phyloP scores from a whole-genome alignment of 2,329 filamentous ascomycete species.

The Hypocrella siamensis region DNA sequence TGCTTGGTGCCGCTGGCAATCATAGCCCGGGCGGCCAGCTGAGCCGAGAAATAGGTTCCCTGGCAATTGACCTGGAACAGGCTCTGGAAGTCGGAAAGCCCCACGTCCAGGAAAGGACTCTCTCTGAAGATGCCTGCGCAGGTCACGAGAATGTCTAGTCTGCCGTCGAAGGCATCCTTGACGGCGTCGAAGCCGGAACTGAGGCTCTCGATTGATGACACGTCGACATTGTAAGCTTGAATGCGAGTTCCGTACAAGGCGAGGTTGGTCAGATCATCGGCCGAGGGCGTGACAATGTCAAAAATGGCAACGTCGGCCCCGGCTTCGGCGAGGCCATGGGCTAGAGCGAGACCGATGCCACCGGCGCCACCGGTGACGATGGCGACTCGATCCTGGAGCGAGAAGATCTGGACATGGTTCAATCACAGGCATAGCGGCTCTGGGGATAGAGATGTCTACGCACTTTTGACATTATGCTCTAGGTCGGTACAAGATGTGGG shows the following conservation, averaged over 20 bases:
- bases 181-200: slow-evolving; percentile 32
- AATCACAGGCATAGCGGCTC: too few species aligned
- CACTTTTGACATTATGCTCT: too few species aligned
- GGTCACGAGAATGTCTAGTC: slow-evolving; percentile 39
- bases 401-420: too few species aligned
- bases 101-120: slow-evolving; percentile 44
- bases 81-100: slow-evolving; percentile 46
- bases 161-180: slow-evolving; percentile 27
- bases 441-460: too few species aligned
- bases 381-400: slow-evolving; percentile 26
- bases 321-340: slow-evolving; percentile 30
- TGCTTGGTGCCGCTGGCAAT: slow-evolving; percentile 31
- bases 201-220: slow-evolving; percentile 29
- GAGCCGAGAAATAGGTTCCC: slow-evolving; percentile 42
- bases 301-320: slow-evolving; percentile 30
- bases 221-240: slow-evolving; percentile 34
- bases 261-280: slow-evolving; percentile 29
- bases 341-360: slow-evolving; percentile 46
- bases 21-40: slow-evolving; percentile 33
- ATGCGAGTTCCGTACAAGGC: slow-evolving; percentile 23
- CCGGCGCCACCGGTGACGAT: slow-evolving; percentile 36
- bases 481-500: too few species aligned
- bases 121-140: slow-evolving; percentile 41
- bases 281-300: slow-evolving; percentile 37
- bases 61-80: slow-evolving; percentile 52